Evolutionary conservation across 129 eudicot genomes (phyloP), one percentile per base, ranked within the genome.

Genomic region (Chrysanthemum lavandulifolium): DNA sequence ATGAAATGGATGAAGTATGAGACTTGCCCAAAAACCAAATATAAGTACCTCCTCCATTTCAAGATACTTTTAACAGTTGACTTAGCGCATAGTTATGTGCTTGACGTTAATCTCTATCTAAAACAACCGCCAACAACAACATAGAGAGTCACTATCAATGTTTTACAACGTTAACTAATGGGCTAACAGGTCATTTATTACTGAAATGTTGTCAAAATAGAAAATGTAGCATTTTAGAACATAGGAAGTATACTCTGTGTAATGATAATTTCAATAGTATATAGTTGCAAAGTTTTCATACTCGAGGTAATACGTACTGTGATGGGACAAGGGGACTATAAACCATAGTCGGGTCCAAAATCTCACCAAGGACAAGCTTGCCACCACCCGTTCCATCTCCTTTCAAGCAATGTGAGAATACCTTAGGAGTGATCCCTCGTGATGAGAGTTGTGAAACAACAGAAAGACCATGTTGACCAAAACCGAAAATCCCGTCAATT

Each of bases 301-400:
- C 67, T 10, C 49, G 21, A 71, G 66, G 63, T 55, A 75, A 76
- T 80, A 86, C 97, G 81, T 95, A 95, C 99, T 90, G 97, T 59
- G 96, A 86, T 65, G 96, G 99, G 77, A 95, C 97, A 76, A 95
- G 97, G 58, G n/a, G 99, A 74, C 85, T 90, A 85, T 95, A 95
- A 79, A 95, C 99, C 83, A 95, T 84, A 58, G 86, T 85, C 31
- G 96, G 91, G 78, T 82, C 94, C 96, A 86, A 73, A 82, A 95
- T 88, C 91, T 90, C 96, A 75, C 99, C 99, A 86, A 95, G 94
- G 70, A 95, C 97, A 72, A 95, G 88, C 73, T 86, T 90, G 55
- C 99, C 99, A 31, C 99, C 99, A 74, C 99, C 99, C 54, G 76
- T 78, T 25, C 89, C 99, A 62, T 86, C 94, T 70, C 99, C 99